phyloP scores from a whole-genome alignment of 2,329 filamentous ascomycete genomes.

The Fusarium temperatum region DNA sequence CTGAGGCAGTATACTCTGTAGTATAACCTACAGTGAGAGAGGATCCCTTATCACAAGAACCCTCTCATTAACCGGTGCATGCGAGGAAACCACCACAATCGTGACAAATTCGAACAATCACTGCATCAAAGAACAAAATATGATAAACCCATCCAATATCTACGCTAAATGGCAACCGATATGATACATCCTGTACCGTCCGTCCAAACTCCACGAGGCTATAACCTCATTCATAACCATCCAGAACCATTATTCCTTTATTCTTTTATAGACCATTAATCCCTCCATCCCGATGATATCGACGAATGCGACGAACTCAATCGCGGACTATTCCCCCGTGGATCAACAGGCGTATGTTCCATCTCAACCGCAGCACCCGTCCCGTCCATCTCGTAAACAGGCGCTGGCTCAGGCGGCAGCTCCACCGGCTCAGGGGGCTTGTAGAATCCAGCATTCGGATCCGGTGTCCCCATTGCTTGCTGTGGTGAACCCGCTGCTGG shows the following conservation, averaged over 20 bases:
- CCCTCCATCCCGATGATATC: background rate
- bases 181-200: background rate
- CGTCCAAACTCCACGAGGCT: slow-evolving; percentile 22
- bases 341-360: slow-evolving; percentile 14
- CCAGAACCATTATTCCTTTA: slow-evolving; percentile 10
- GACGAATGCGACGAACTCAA: background rate
- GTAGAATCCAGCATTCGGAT: slow-evolving; percentile 8
- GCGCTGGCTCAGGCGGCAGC: slow-evolving; percentile 15
- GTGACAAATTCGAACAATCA: background rate
- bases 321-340: background rate
- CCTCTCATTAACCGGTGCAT: background rate
- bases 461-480: slow-evolving; percentile 10
- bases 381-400: slow-evolving; percentile 41
- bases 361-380: slow-evolving; percentile 23
- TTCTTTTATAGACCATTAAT: background rate
- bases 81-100: background rate
- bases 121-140: too few relatives aligned
- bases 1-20: background rate
- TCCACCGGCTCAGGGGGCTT: slow-evolving; percentile 12
- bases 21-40: too few relatives aligned
- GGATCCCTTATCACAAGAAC: background rate
- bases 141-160: background rate
- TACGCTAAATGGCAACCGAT: slow-evolving; percentile 12
- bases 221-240: slow-evolving; percentile 4
- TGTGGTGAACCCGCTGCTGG: slow-evolving; percentile 3